These are phyloP conservation scores for Colletotrichum spinosum DNA, from an alignment of 2,329 filamentous ascomycete genomes.

Conservation along the genomic window DNA sequence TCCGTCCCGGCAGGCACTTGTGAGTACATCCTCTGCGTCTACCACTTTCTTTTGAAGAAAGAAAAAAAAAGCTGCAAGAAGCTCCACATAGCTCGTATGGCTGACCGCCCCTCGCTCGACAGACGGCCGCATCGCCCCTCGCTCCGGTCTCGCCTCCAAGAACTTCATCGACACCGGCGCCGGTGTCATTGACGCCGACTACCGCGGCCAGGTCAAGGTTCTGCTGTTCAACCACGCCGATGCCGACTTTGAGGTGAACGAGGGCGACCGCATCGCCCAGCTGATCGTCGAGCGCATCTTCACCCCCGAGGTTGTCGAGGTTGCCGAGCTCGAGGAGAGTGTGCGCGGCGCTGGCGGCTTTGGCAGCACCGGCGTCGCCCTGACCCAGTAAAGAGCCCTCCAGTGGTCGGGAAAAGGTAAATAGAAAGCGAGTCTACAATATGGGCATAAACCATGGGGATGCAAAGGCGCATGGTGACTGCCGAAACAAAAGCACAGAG, in stretches of 20 bases:
- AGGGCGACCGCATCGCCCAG: constrained; percentile 93
- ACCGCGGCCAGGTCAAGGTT: constrained; percentile 93
- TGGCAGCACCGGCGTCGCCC: constrained; percentile 79
- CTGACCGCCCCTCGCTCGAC: constrained; percentile 1
- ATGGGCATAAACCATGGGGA: too few relatives aligned
- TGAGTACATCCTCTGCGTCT: constrained; percentile 56
- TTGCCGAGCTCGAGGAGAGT: constrained; percentile 88
- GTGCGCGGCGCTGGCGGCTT: constrained; percentile 92
- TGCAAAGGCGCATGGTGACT: neutral
- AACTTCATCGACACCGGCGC: constrained; percentile 97
- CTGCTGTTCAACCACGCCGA: constrained; percentile 94
- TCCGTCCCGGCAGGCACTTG: constrained; percentile 91
- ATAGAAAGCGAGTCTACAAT: too few relatives aligned
- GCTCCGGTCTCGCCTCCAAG: constrained; percentile 91
- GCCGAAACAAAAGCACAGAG: neutral
- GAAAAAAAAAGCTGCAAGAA: too few relatives aligned
- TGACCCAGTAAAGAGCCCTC: constrained; percentile 21
- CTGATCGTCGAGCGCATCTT: constrained; percentile 94
- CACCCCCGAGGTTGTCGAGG: constrained; percentile 91
- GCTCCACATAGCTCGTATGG: neutral
- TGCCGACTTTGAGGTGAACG: constrained; percentile 81
- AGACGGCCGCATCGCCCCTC: constrained; percentile 92
- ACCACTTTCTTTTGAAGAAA: neutral
- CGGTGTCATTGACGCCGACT: constrained; percentile 97
- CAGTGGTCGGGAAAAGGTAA: too few relatives aligned